Base-by-base conservation (phyloP, 805 yeast species). In the Yarrowia keelungensis region DNA sequence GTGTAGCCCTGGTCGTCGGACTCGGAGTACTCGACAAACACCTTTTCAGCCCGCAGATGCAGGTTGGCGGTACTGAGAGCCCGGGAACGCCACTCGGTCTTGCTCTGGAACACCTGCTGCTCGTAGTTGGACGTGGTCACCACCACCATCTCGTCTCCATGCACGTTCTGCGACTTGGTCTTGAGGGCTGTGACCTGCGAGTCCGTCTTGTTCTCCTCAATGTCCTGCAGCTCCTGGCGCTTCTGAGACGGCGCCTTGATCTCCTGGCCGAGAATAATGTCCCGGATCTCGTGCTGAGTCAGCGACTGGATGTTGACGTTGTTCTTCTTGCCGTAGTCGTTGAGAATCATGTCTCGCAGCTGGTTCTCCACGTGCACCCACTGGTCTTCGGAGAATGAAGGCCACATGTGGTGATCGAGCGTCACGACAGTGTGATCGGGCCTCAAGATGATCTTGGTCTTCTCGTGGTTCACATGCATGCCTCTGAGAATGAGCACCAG, bases 71-170 rank as follows among this genome's bases (percentile, higher is more conserved):
- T 84, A 0, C 96, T 87, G 61, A 95, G 86, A 0, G 98, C 97
- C 47, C 96, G 80, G 67, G 84, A 83, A 73, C 98, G 84, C 99
- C 99, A 95, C 75, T 92, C 97, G 43, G 92, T 87, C 76, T 87
- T 88, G 1, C 97, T 91, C 56, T 88, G 83, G 76, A 95, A 95
- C 15, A 88, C 80, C 79, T 87, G 88, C 74, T 91, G 95, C 76
- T 92, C 99, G 75, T 90, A 93, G 71, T 87, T 87, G 16, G 93
- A 87, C 0, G 98, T 92, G 0, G 98, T 92, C 39, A 94, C 97
- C 0, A 97, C 94, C 50, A 90, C 89, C 74, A 95, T 94, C 74
- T 93, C 96, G 75, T 95, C 99, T 42, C 99, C 99, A 75, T 93
- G 98, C 1, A 91, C 97, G 75, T 92, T 95, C 35, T 88, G 87